These are phyloP conservation scores for Collybiopsis confluens DNA, from an alignment of 768 basidiomycete species.

Conservation along the genomic window DNA sequence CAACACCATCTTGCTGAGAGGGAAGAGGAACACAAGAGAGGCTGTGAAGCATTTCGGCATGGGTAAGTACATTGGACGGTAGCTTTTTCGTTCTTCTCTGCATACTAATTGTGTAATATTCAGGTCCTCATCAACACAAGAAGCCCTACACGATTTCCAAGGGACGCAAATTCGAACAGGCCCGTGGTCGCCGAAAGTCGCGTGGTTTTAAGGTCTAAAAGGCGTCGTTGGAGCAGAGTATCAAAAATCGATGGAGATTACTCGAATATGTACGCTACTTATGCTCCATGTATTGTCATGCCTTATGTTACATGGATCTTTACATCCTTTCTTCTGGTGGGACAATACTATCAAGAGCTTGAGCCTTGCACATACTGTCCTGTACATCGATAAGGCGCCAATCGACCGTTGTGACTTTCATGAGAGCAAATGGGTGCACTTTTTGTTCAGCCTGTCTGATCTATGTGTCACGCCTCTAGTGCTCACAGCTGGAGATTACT, in stretches of 20 bases:
- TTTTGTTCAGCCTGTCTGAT: too few species aligned
- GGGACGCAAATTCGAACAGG: conserved; percentile 99
- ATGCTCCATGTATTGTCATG: too few species aligned
- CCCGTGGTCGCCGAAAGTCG: conserved; percentile 97
- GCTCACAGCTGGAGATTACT: too few species aligned
- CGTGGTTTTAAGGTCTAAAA: conserved; percentile 94
- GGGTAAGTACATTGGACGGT: conserved; percentile 40
- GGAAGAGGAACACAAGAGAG: conserved; percentile 90
- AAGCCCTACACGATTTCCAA: conserved; percentile 95
- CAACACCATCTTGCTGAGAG: conserved; percentile 91
- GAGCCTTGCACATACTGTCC: too few species aligned
- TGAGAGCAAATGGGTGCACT: too few species aligned
- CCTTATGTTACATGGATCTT: too few species aligned
- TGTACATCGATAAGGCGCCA: too few species aligned
- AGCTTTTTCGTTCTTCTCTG: neutral
- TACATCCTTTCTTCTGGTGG: too few species aligned
- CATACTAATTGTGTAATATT: neutral
- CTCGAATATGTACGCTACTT: neutral
- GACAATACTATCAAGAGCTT: too few species aligned
- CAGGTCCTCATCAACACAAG: conserved; percentile 94
- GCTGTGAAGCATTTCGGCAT: conserved; percentile 98
- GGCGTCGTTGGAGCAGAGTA: conserved; percentile 11
- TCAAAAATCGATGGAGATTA: conserved; percentile 12
- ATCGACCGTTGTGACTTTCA: too few species aligned
- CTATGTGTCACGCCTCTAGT: too few species aligned